These are phyloP conservation scores for Ehretia macrophylla DNA, from an alignment of 257 asterid genomes.

Conservation along the genomic window DNA sequence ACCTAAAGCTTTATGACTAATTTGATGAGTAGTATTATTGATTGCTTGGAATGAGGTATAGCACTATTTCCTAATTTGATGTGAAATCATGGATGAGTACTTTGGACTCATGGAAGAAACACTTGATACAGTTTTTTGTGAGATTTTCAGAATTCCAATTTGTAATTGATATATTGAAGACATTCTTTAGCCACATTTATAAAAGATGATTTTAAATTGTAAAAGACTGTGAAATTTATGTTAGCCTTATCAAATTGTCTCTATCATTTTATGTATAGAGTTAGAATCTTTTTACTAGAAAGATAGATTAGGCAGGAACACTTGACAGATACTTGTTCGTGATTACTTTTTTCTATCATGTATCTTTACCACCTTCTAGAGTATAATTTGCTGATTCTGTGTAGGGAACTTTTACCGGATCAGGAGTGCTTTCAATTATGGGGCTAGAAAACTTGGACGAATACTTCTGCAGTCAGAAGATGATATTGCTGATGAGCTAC, in stretches of 20 bases:
- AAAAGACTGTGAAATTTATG: too few relatives aligned
- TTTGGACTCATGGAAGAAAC: too few relatives aligned
- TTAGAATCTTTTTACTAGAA: too few relatives aligned
- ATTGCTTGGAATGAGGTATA: not conserved
- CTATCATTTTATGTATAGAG: too few relatives aligned
- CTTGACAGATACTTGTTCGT: not conserved
- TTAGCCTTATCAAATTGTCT: too few relatives aligned
- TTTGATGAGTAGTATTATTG: not conserved
- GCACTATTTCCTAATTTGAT: not conserved
- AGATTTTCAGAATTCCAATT: too few relatives aligned
- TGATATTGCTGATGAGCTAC: slow-evolving; percentile 49
- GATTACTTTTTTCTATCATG: not conserved
- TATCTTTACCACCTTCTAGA: not conserved
- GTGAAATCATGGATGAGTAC: too few relatives aligned
- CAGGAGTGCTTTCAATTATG: slow-evolving; percentile 82
- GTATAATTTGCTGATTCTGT: not conserved
- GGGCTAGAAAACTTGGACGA: slow-evolving; percentile 62
- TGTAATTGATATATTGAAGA: too few relatives aligned
- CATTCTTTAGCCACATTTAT: too few relatives aligned
- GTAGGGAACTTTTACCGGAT: slow-evolving; percentile 79
- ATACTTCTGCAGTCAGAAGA: slow-evolving; percentile 52
- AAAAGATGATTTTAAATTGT: too few relatives aligned
- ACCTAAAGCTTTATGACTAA: not conserved
- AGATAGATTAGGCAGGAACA: too few relatives aligned
- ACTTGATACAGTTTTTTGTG: too few relatives aligned